These are phyloP conservation scores for Pseudoneurospora amorphoporcata DNA, from an alignment of 495 filamentous ascomycete genomes.

Conservation along the genomic window DNA sequence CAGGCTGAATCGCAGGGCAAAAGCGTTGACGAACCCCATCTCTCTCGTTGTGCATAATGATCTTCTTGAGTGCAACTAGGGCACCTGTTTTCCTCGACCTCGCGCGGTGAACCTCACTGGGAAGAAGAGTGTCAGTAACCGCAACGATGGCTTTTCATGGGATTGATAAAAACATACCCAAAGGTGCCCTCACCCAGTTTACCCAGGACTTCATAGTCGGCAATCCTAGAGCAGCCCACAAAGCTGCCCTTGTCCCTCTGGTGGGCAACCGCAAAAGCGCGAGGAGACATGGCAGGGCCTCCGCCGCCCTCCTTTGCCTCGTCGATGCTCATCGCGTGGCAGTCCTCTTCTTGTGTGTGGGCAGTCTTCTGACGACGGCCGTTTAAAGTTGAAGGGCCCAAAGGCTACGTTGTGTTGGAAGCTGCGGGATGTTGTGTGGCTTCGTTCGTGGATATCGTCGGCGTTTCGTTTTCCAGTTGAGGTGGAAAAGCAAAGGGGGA, in stretches of 20 bases:
- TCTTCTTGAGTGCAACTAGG: slow-evolving; percentile 88
- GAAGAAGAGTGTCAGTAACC: slow-evolving; percentile 9
- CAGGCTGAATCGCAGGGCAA: background rate
- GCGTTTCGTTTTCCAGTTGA: background rate
- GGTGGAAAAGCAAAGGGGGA: background rate
- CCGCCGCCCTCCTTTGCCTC: slow-evolving; percentile 7
- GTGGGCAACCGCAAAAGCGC: slow-evolving; percentile 34
- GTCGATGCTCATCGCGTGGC: slow-evolving; percentile 16
- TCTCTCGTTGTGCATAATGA: slow-evolving; percentile 78
- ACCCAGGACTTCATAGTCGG: slow-evolving; percentile 74
- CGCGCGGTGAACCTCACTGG: slow-evolving; percentile 85
- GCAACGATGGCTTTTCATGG: background rate
- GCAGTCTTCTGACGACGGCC: background rate
- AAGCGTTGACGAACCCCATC: slow-evolving; percentile 50
- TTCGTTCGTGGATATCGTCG: background rate
- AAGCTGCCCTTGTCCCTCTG: slow-evolving; percentile 47
- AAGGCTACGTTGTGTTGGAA: background rate
- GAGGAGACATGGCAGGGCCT: slow-evolving; percentile 23
- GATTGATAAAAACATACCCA: slow-evolving; percentile 46
- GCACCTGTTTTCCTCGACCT: slow-evolving; percentile 60
- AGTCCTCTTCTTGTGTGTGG: background rate
- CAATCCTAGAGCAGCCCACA: slow-evolving; percentile 75
- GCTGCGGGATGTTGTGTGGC: background rate
- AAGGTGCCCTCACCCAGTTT: slow-evolving; percentile 98
- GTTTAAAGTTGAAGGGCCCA: background rate